Conservation (phyloP, 2,329 filamentous ascomycete genomes). For the Dendrostoma leiphaemia region DNA sequence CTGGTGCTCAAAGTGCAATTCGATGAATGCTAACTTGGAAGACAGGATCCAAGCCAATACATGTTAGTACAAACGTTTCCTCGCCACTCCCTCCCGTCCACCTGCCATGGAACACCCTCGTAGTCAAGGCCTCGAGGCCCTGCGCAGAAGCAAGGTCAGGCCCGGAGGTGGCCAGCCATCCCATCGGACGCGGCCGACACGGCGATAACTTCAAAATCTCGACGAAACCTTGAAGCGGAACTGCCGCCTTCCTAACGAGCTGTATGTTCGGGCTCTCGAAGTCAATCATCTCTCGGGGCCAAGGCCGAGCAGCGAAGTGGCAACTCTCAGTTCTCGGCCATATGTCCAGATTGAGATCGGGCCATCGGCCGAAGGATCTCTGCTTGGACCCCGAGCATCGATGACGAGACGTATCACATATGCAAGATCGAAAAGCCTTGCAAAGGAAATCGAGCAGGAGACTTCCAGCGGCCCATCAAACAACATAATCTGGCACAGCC, state of each 20-base stretch:
- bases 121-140: background rate
- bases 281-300: background rate
- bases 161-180: background rate
- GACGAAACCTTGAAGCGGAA: background rate
- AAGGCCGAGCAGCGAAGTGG: background rate
- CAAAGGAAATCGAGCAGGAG: background rate
- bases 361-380: background rate
- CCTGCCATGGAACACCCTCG: background rate
- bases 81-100: constrained; percentile 5
- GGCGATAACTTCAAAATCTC: background rate
- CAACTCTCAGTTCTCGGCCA: background rate
- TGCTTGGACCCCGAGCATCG: background rate
- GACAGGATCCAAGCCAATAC: constrained; percentile 11
- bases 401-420: background rate
- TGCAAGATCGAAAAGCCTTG: background rate
- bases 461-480: background rate
- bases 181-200: background rate
- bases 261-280: background rate
- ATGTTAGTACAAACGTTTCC: constrained; percentile 17
- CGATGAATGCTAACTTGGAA: constrained; percentile 16
- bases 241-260: background rate
- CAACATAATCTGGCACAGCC: background rate
- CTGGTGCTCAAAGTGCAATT: background rate
- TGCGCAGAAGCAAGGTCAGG: background rate
- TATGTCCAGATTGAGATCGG: background rate